Base-by-base conservation (phyloP, 148 eudicot genomes). In the Rhododendron griersonianum region DNA sequence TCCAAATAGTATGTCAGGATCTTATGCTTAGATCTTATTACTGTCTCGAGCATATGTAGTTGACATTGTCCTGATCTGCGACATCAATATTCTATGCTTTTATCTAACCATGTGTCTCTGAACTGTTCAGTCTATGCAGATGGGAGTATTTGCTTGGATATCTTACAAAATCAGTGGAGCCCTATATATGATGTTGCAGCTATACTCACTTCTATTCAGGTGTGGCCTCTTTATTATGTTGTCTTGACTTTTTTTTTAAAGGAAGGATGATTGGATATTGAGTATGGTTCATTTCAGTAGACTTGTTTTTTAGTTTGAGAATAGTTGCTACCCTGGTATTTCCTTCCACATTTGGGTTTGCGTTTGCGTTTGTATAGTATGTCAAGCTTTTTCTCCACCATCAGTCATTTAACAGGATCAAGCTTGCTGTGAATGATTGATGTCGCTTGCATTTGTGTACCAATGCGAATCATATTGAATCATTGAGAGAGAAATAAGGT, bases 131-230 rank as follows among this genome's bases (percentile, higher is more conserved):
- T 88, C 51, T 88, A 86, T 44, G 86, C 90, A 23, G 88, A 88
- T 85, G 87, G 90, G 71, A 88, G 90, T 81, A 88, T 88, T 76
- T 88, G 90, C 87, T 77, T 88, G 84, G 90, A 88, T 81, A 88
- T 88, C 45, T 84, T 88, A 53, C 86, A 84, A 74, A 84, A 84
- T 84, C 86, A 84, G 74, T 84, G 86, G 86, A 84, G 86, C 76
- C 82, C 90, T 33, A 85, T 85, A 76, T 88, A 88, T 83, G 90
- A 88, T 85, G 90, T 88, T 4, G 87, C 90, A 59, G 90, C 90
- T 65, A 88, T 88, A 83, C 90, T 88, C 59, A 86, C 88, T 84
- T 88, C 90, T 63, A 83, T 88, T 37, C 90, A 88, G 90, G 90
- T 88, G 51, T 65, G 55, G 13, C 47, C 63, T 71, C 41, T 84